These are phyloP conservation scores for Penicillium sp. DNA, from an alignment of 2,329 filamentous ascomycete species.

Conservation along the genomic window DNA sequence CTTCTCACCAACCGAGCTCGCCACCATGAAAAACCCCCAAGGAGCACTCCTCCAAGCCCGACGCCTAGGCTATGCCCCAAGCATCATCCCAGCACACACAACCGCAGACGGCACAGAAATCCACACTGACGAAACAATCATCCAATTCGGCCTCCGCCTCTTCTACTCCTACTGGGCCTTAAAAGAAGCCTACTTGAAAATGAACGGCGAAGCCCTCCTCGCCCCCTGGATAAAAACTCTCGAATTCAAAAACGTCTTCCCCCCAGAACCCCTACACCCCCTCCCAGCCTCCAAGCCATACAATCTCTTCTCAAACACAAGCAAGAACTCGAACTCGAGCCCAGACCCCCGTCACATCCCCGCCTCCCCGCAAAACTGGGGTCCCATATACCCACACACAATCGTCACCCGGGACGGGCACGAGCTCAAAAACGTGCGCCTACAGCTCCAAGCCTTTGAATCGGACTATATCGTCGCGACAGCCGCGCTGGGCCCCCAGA, in stretches of 20 bases:
- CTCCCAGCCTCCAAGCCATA: conserved; percentile 10
- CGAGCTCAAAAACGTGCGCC: conserved; percentile 55
- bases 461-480: conserved; percentile 63
- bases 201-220: conserved; percentile 66
- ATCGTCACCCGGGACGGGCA: conserved; percentile 56
- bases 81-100: conserved; percentile 1
- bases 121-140: conserved; percentile 29
- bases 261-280: conserved; percentile 43
- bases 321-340: neutral
- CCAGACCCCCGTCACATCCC: neutral
- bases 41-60: conserved; percentile 16
- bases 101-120: neutral
- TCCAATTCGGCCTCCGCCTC: conserved; percentile 61
- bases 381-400: conserved; percentile 45
- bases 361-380: conserved; percentile 32
- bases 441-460: conserved; percentile 64
- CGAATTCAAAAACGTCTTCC: conserved; percentile 63
- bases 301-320: neutral
- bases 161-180: conserved; percentile 69
- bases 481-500: conserved; percentile 37
- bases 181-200: conserved; percentile 70
- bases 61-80: conserved; percentile 14
- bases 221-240: conserved; percentile 64
- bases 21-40: conserved; percentile 56
- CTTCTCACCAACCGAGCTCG: conserved; percentile 60